Evolutionary conservation across 164 flowering plant species (phyloP).

Genomic region (Umbellularia californica): DNA sequence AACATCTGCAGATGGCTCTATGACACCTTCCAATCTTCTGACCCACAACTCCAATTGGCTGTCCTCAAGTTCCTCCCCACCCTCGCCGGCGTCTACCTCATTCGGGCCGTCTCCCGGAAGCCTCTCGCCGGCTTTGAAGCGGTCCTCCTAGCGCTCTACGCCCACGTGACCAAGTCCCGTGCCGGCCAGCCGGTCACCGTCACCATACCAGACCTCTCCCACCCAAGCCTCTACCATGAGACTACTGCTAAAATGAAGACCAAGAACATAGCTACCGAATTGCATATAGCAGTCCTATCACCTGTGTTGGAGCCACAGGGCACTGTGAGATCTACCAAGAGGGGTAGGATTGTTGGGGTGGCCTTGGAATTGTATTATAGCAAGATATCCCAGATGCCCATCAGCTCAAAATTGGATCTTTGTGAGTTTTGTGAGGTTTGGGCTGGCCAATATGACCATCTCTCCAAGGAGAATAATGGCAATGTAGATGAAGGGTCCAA

Average conservation of each 20-base stretch:
- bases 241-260: constrained; percentile 7
- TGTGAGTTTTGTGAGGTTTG: constrained; percentile 62
- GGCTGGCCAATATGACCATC: constrained; percentile 50
- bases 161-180: constrained; percentile 61
- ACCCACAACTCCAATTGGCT: constrained; percentile 62
- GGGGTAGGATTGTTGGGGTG: constrained; percentile 84
- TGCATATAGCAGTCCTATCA: constrained; percentile 60
- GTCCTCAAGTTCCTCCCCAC: constrained; percentile 71
- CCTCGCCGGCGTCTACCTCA: constrained; percentile 69
- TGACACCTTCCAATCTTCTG: constrained; percentile 81
- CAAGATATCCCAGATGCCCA: constrained; percentile 57
- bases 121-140: constrained; percentile 86
- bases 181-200: constrained; percentile 55
- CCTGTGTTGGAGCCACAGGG: constrained; percentile 76
- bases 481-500: constrained; percentile 1
- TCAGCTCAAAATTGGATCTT: constrained; percentile 63
- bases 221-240: constrained; percentile 75
- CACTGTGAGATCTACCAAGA: constrained; percentile 58
- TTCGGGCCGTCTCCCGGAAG: constrained; percentile 42
- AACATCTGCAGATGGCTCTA: constrained; percentile 90
- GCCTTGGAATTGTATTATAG: constrained; percentile 65
- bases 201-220: constrained; percentile 59
- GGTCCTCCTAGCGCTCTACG: constrained; percentile 66
- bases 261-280: constrained; percentile 36
- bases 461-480: constrained; percentile 9